Evolutionary conservation across 2,329 filamentous ascomycete genomes (phyloP), one percentile per base, ranked within the genome.

Genomic region (Pseudofabraea citricarpa): DNA sequence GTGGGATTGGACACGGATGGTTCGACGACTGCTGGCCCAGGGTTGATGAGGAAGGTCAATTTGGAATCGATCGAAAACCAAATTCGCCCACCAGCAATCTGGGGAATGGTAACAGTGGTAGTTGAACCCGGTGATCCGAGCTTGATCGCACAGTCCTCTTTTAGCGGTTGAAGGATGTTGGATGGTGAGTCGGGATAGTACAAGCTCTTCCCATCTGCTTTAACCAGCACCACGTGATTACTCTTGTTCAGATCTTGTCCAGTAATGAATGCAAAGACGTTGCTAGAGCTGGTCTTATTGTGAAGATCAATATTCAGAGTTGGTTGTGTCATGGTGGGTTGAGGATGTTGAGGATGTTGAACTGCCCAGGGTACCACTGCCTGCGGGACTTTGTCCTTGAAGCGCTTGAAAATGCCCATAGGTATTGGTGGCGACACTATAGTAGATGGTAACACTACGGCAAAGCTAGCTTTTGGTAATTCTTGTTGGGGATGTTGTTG

Each of bases 241-340:
- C 74, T 71, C n/a, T 76, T 75, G 58, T 80, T 73, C 36, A 82
- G 58, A 33, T 79, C 78, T 16, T 72, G 69, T 20, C 85, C 85
- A 1, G 81, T 89, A 55, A 91, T 75, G 60, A 85, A 85, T 15
- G 81, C 85, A 54, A 77, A 88, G 36, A 80, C 74, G 19, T 65
- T 73, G 41, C 67, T 63, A 2, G 82, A 81, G 20, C 66, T 65
- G 2, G 82, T 85, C 55, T 77, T 77, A 66, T 90, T 90, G 54
- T 75, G 70, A 22, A 90, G 64, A 10, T 75, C 72, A 47, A 89
- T 73, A 41, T 76, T 68, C 40, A 87, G 67, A 7, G 75, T 80
- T n/a, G 37, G 12, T 7, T 8, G 35, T 19, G 35, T 37, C 35
- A 37, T 37, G 16, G 15, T 37, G 35, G 10, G 1, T n/a, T 10